Evolutionary conservation across 805 yeast genomes (phyloP), one percentile per base, ranked within the genome.

Genomic region (Lipomyces orientalis): DNA sequence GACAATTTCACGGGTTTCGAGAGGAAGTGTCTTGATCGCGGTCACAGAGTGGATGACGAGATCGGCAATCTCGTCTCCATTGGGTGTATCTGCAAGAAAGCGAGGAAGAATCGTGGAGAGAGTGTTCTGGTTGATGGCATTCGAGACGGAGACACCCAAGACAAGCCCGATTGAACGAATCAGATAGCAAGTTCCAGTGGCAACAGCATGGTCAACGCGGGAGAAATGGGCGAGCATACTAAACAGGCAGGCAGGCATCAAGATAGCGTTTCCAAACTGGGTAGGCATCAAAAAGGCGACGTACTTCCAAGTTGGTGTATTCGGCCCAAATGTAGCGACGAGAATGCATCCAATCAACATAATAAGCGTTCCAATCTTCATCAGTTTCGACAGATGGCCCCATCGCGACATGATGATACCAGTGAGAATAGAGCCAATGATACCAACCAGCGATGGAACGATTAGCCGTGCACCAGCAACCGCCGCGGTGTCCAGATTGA

Each of bases 111-210:
- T 67, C 16, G 62, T 46, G 14, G 71, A 70, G 63, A 89, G 80
- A 12, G 81, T 75, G 61, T 81, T 81, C 74, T 87, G 90, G 79
- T 88, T 89, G 35, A 89, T 81, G 2, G 91, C 87, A 39, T 89
- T 84, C 0, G 90, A 87, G 8, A 88, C 74, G 0, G 93, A 82
- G 22, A 91, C 93, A 49, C 97, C 97, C 55, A 91, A 78, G 0
- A 95, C 90, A n/a, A 93, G 88, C 0, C 97, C 97, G 0, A 93
- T 88, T 14, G 96, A 88, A 74, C 97, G 83, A 79, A 90, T 90
- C 0, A 93, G 91, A 76, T 93, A 93, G 75, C 91, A 96, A 64
- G 93, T 90, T 0, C 97, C 91, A 0, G 97, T 93, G 1, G 94
- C 89, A 25, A 92, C 84, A 0, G 97, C 97, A 77, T 91, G 97